Percentiles rank a stretch among this genome's conserved stretches.
Evolutionary conservation across 805 yeast genomes (phyloP).

Genomic region (Blastobotrys terrestris): DNA sequence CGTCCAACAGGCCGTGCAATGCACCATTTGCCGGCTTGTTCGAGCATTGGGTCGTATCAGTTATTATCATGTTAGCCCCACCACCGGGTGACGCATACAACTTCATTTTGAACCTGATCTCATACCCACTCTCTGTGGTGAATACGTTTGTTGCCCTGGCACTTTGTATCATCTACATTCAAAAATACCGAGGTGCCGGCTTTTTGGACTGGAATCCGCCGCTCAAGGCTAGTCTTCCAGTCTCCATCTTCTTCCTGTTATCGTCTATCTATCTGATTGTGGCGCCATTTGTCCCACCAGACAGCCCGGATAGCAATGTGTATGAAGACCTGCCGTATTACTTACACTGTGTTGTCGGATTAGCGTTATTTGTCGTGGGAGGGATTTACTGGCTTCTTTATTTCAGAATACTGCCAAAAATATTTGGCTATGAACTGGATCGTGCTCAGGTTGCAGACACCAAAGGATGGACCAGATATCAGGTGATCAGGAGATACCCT

Average conservation of each 20-base stretch:
- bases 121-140: constrained; percentile 76
- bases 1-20: constrained; percentile 63
- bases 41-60: constrained; percentile 72
- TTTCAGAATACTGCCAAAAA: constrained; percentile 51
- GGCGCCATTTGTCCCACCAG: constrained; percentile 78
- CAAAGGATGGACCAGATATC: constrained; percentile 13
- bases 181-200: constrained; percentile 36
- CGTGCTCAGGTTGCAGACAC: constrained; percentile 6
- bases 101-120: constrained; percentile 69
- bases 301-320: constrained; percentile 51
- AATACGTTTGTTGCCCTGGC: constrained; percentile 61
- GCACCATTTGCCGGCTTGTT: constrained; percentile 69
- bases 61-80: constrained; percentile 68
- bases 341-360: constrained; percentile 74
- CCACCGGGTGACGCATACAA: constrained; percentile 88
- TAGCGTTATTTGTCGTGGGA: constrained; percentile 62
- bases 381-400: constrained; percentile 59
- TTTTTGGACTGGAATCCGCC: constrained; percentile 60
- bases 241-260: constrained; percentile 55
- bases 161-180: constrained; percentile 50
- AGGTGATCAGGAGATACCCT: neutral
- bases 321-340: constrained; percentile 69
- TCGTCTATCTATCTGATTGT: constrained; percentile 61
- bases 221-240: constrained; percentile 57
- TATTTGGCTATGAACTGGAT: constrained; percentile 23